Evolutionary conservation across 2,329 filamentous ascomycete species (phyloP).

Genomic region (Dendrostoma leiphaemia): DNA sequence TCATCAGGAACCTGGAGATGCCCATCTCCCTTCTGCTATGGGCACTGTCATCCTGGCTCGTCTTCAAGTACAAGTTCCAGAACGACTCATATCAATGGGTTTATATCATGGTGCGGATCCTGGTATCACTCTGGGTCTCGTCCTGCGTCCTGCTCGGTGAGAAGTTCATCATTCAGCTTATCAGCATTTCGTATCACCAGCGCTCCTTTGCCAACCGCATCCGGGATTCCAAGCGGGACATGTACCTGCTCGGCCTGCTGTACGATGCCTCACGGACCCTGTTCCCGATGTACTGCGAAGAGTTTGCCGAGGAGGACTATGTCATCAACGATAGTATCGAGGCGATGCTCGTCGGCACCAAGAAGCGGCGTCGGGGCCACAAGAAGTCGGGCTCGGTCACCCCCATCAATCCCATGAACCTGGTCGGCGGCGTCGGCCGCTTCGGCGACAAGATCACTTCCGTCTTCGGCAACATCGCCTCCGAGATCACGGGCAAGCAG

Average conservation of each 20-base stretch:
- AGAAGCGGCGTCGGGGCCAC: constrained; percentile 30
- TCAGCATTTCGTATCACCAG: constrained; percentile 82
- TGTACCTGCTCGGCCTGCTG: constrained; percentile 77
- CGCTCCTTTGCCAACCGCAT: constrained; percentile 81
- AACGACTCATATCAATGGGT: constrained; percentile 48
- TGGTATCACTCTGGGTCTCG: constrained; percentile 66
- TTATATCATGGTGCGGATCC: constrained; percentile 58
- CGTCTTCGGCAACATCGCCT: constrained; percentile 87
- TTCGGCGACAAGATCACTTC: constrained; percentile 92
- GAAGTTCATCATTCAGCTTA: constrained; percentile 76
- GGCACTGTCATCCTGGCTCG: constrained; percentile 61
- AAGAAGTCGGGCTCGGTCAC: constrained; percentile 61
- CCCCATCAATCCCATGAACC: constrained; percentile 69
- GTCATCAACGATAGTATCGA: constrained; percentile 84
- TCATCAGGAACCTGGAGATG: constrained; percentile 63
- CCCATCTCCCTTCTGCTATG: constrained; percentile 68
- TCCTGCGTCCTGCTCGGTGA: constrained; percentile 72
- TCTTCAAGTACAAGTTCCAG: constrained; percentile 56
- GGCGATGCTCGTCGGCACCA: constrained; percentile 59
- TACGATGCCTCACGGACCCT: constrained; percentile 87
- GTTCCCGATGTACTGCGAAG: constrained; percentile 88
- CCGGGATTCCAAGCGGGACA: constrained; percentile 83
- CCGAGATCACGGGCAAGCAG: constrained; percentile 92
- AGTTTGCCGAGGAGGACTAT: constrained; percentile 90
- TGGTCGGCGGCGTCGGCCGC: constrained; percentile 65